Base-by-base conservation (phyloP, 192 early-diverging fungal genomes). In the Oehlia diaphana region DNA sequence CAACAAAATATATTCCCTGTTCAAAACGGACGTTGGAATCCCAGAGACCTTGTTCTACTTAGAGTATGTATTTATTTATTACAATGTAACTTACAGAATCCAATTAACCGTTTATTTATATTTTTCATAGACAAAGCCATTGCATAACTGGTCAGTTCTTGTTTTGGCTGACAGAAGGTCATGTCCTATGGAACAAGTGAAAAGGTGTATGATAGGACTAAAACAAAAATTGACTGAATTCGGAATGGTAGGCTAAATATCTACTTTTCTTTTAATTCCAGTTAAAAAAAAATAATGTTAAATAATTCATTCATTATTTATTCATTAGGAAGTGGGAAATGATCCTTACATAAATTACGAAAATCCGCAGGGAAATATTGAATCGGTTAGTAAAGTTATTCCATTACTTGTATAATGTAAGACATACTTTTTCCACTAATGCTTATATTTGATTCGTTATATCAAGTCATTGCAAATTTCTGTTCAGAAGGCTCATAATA, bases 101-200 rank as follows among this genome's bases (percentile, higher is more conserved):
- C 5, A 14, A 37, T 69, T 69, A 39, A 69, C 7, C 19, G 8
- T 21, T 21, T 16, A 21, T 70, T 23, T 70, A n/a, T n/a, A 70
- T 44, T 70, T 1, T 26, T n/a, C 3, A 44, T 44, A 70, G 68
- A 70, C 37, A 44, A 37, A 39, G 21, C 13, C 49, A 28, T 63
- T 76, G 35, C 58, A 23, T 12, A 76, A 76, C 35, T 76, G 74
- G 74, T 23, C 21, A 12, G 63, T 76, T 35, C 50, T 76, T 63
- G 35, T 76, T 26, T 74, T 74, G 33, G 5, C 31, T 44, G 21
- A 44, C 16, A 58, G 16, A 58, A 58, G 53, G 19, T 19, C 9
- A 31, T 19, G 13, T 19, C 23, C 72, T 16, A 28, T 33, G 8
- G 19, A 74, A 19, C n/a, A 53, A 19, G 72, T 74, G 6, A 28